A percentile compares a stretch with the other conserved stretches of the same genome.
Evolutionary conservation across 2,329 filamentous ascomycete genomes (phyloP).

Genomic region (Alternaria hordeiaustralica): DNA sequence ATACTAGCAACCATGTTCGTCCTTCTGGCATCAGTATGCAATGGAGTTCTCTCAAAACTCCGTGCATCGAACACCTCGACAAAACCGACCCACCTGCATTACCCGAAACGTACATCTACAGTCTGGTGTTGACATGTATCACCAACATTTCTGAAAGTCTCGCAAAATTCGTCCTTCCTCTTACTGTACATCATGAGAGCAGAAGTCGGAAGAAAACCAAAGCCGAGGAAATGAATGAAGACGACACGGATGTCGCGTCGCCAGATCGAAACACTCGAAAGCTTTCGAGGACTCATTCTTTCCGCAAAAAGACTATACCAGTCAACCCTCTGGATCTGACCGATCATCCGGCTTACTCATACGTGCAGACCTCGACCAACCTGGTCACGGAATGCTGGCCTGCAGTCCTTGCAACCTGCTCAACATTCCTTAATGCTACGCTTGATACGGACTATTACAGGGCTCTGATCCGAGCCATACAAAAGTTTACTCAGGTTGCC

Average conservation of each 20-base stretch:
- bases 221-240: slow-evolving; percentile 38
- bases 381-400: slow-evolving; percentile 96
- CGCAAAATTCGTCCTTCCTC: slow-evolving; percentile 88
- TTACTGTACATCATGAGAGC: slow-evolving; percentile 82
- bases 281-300: slow-evolving; percentile 69
- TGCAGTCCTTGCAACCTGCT: slow-evolving; percentile 90
- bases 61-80: slow-evolving; percentile 93
- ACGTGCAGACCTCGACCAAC: slow-evolving; percentile 77
- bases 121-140: slow-evolving; percentile 85
- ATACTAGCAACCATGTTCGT: slow-evolving; percentile 63
- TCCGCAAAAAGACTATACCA: slow-evolving; percentile 77
- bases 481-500: slow-evolving; percentile 93
- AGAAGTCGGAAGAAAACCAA: slow-evolving; percentile 52
- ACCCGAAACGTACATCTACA: slow-evolving; percentile 94
- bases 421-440: slow-evolving; percentile 90
- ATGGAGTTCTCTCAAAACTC: slow-evolving; percentile 86
- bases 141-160: slow-evolving; percentile 89
- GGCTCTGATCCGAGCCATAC: slow-evolving; percentile 86
- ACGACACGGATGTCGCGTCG: slow-evolving; percentile 35
- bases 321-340: slow-evolving; percentile 81
- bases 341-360: slow-evolving; percentile 72
- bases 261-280: slow-evolving; percentile 21
- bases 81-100: slow-evolving; percentile 83
- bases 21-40: slow-evolving; percentile 83
- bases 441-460: slow-evolving; percentile 95